A percentile compares a stretch with the other conserved stretches of the same genome.
Evolutionary conservation across 164 flowering plant species (phyloP).

Genomic region (Piper longum): DNA sequence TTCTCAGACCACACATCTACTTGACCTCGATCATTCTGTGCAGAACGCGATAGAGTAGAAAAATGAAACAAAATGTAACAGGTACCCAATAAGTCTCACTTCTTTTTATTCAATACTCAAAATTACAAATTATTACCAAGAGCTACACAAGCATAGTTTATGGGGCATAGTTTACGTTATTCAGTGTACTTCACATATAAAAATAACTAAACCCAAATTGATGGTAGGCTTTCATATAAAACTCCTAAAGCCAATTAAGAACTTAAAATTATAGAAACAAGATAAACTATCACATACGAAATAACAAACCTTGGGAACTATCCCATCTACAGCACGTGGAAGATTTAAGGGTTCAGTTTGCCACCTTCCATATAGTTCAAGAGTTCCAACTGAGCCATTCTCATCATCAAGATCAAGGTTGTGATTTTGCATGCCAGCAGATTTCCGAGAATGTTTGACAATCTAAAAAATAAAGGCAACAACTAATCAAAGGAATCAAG

Average conservation of each 20-base stretch:
- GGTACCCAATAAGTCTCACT: not conserved
- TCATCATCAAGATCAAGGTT: slow-evolving; percentile 34
- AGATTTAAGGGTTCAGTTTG: slow-evolving; percentile 67
- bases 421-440: slow-evolving; percentile 18
- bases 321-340: slow-evolving; percentile 75
- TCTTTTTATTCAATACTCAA: not conserved
- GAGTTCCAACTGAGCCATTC: slow-evolving; percentile 23
- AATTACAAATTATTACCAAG: not conserved
- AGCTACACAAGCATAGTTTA: too few species aligned
- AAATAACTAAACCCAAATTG: too few species aligned
- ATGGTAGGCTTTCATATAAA: not conserved
- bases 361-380: slow-evolving; percentile 81
- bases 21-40: slow-evolving; percentile 87
- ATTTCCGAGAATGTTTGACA: slow-evolving; percentile 41
- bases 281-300: not conserved
- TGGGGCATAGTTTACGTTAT: too few species aligned
- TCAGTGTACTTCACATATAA: too few species aligned
- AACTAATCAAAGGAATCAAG: not conserved
- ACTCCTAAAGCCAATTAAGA: not conserved
- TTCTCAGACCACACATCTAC: slow-evolving; percentile 98
- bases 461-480: slow-evolving; percentile 22
- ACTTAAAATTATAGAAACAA: not conserved
- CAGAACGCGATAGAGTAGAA: not conserved
- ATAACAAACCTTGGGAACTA: slow-evolving; percentile 68
- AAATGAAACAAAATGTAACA: not conserved